Conservation (phyloP, 129 eudicot species). For the Chrysanthemum lavandulifolium region DNA sequence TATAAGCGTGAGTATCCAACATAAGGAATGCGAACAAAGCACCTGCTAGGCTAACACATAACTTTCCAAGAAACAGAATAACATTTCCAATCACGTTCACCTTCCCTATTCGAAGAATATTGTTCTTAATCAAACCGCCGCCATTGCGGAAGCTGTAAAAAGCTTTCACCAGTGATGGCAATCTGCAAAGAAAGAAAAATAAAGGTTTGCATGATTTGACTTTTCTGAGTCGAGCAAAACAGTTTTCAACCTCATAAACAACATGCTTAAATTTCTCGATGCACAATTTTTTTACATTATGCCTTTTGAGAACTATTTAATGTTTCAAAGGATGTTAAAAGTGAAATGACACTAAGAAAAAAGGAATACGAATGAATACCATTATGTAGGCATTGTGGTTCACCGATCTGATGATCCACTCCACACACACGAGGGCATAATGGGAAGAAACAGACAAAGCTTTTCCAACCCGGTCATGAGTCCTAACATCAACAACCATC, state of each 20-base stretch:
- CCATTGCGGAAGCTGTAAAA: constrained; percentile 86
- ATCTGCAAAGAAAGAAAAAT: constrained; percentile 42
- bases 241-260: constrained; percentile 1
- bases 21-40: constrained; percentile 82
- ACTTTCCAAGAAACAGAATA: constrained; percentile 84
- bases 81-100: constrained; percentile 96
- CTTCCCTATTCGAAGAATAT: constrained; percentile 89
- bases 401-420: constrained; percentile 83
- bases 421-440: constrained; percentile 48
- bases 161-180: constrained; percentile 88
- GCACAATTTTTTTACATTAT: background rate
- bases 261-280: background rate
- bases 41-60: constrained; percentile 86
- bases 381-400: constrained; percentile 92
- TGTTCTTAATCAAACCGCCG: constrained; percentile 86
- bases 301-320: too few relatives aligned
- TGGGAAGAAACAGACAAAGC: constrained; percentile 53
- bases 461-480: constrained; percentile 56
- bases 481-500: constrained; percentile 46
- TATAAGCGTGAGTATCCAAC: constrained; percentile 80
- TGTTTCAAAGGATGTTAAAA: too few relatives aligned
- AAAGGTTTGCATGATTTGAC: background rate
- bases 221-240: constrained; percentile 1
- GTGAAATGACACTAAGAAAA: constrained; percentile 9
- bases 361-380: constrained; percentile 43